phyloP scores from a whole-genome alignment of 2,329 filamentous ascomycete species.

The Phyllosticta citrichinensis region DNA sequence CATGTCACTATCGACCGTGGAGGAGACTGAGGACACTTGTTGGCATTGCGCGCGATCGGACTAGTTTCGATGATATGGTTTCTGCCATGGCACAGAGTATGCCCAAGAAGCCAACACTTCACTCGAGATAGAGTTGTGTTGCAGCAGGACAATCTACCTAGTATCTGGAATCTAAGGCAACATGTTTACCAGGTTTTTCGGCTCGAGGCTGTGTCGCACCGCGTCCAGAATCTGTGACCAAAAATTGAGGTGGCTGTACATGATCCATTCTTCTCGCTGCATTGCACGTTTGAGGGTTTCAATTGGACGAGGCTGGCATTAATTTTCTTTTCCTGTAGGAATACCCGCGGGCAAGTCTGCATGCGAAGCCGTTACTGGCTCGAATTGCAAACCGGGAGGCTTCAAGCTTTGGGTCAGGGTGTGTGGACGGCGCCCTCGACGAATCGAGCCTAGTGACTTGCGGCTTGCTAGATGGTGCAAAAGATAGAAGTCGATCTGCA shows the following conservation, averaged over 20 bases:
- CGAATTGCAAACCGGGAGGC: not conserved
- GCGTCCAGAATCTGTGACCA: not conserved
- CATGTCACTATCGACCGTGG: not conserved
- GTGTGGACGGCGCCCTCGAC: not conserved
- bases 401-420: not conserved
- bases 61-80: not conserved
- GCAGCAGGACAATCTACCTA: not conserved
- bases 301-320: not conserved
- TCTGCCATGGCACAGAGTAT: not conserved
- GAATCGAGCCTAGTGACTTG: not conserved
- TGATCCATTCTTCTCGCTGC: not conserved
- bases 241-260: not conserved
- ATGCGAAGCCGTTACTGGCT: not conserved
- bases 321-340: not conserved
- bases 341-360: not conserved
- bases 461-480: not conserved
- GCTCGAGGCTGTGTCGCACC: not conserved
- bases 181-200: not conserved
- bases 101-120: not conserved
- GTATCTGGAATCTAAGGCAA: not conserved
- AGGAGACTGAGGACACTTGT: not conserved
- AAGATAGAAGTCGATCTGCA: not conserved
- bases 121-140: not conserved
- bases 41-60: not conserved
- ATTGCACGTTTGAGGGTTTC: not conserved